A percentile compares a stretch with the other conserved stretches of the same genome.
These are phyloP conservation scores for Allomyces javanicus DNA, from an alignment of 192 early-diverging fungal species.

Conservation along the genomic window DNA sequence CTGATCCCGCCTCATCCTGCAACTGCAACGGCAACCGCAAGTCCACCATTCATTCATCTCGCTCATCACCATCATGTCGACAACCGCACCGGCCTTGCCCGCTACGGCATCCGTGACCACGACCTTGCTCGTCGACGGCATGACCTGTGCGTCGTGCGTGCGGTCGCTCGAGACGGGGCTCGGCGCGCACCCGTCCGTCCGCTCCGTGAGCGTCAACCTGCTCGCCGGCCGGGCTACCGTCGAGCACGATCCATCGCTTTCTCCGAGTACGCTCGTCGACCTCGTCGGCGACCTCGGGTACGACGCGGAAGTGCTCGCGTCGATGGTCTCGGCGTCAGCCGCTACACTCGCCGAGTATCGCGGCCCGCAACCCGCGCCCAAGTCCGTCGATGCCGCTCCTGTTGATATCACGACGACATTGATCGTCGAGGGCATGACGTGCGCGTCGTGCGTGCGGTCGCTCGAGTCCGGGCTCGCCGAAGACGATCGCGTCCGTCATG, in stretches of 20 bases:
- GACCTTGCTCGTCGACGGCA: background rate
- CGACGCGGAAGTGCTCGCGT: constrained; percentile 30
- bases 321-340: constrained; percentile 3
- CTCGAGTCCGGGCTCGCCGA: constrained; percentile 30
- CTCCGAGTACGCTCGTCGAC: constrained; percentile 17
- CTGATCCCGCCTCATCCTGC: background rate
- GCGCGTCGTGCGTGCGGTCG: constrained; percentile 57
- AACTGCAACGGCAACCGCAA: background rate
- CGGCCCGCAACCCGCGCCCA: too few species aligned
- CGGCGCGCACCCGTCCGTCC: constrained; percentile 24
- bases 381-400: too few species aligned
- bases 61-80: background rate
- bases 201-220: constrained; percentile 41
- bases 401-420: constrained; percentile 11
- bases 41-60: background rate
- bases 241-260: constrained; percentile 12
- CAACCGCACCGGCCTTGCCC: background rate
- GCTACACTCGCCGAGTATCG: background rate
- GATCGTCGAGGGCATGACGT: constrained; percentile 64
- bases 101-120: too few species aligned
- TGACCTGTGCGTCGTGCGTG: constrained; percentile 39
- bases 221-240: constrained; percentile 41
- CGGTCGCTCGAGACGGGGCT: constrained; percentile 39
- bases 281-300: constrained; percentile 57
- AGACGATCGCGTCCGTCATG: constrained; percentile 27